Evolutionary conservation across 2,329 filamentous ascomycete species (phyloP), one percentile per base, ranked within the genome.

Genomic region (Talaromyces sp.): DNA sequence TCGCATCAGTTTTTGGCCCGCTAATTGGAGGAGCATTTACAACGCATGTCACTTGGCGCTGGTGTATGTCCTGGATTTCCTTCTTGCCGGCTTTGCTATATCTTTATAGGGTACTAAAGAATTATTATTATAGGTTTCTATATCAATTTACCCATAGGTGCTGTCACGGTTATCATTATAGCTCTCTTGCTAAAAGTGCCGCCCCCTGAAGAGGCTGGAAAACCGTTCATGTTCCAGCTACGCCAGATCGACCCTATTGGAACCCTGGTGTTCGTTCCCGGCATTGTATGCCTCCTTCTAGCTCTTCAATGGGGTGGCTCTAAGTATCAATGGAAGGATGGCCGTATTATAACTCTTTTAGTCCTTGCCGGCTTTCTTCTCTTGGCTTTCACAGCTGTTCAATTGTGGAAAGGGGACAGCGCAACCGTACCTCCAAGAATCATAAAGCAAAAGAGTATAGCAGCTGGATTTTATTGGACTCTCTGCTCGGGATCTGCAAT

Each of bases 21-120:
- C 33, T 35, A 1, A 11, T 64, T 49, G 62, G 54, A 35, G 62
- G 62, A 9, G 62, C 22, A 10, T 64, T 64, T 7, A 60, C 62
- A 4, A 11, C n/a, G 6, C 10, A 61, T 25, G 25, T 65, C 19
- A 52, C 63, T 25, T 65, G 57, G 63, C 31, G 63, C 17, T 65
- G 63, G 63, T 65, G 61, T 33, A 33, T 9, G 50, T 56, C 45
- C 27, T 49, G 45, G 27, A 13, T 49, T 49, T 13, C 45, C 45
- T 27, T 17, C 17, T 17, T 17, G 45, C 27, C 45, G 22, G 22
- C 45, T 25, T 49, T 22, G 19, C 45, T 27, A 27, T 49, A 27
- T 22, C 43, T 9, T 19, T 22, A n/a, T n/a, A 45, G 17, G n/a
- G 19, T 19, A 19, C 41, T 25, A 47, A 47, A 22, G 19, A 19